Evolutionary conservation across 495 filamentous ascomycete species (phyloP).

Genomic region (Penicillium canariense): DNA sequence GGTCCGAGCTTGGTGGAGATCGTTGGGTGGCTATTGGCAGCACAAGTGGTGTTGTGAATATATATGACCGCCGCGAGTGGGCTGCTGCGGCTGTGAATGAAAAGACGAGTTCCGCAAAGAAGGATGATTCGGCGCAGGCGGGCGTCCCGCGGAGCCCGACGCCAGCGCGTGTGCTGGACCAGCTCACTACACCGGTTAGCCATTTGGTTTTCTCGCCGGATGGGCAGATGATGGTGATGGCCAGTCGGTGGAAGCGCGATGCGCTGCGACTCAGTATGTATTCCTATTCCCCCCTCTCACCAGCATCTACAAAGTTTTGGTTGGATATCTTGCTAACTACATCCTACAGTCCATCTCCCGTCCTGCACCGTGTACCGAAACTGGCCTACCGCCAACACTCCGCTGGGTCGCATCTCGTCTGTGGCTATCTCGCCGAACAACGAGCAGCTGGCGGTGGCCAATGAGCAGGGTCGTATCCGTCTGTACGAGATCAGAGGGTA

Average conservation of each 20-base stretch:
- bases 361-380: slow-evolving; percentile 92
- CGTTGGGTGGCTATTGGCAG: slow-evolving; percentile 86
- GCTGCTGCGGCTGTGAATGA: slow-evolving; percentile 36
- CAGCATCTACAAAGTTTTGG: neutral
- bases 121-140: slow-evolving; percentile 9
- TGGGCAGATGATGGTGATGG: slow-evolving; percentile 83
- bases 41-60: slow-evolving; percentile 80
- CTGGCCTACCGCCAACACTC: slow-evolving; percentile 91
- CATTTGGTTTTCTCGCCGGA: slow-evolving; percentile 78
- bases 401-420: slow-evolving; percentile 77
- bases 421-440: slow-evolving; percentile 72
- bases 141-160: slow-evolving; percentile 53
- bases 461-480: slow-evolving; percentile 80
- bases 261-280: slow-evolving; percentile 66
- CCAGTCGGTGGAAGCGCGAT: slow-evolving; percentile 81
- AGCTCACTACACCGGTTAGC: slow-evolving; percentile 80
- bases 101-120: slow-evolving; percentile 28
- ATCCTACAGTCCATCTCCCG: slow-evolving; percentile 70
- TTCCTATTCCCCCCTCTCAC: neutral
- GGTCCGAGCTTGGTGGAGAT: slow-evolving; percentile 66
- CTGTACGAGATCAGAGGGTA: slow-evolving; percentile 76
- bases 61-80: slow-evolving; percentile 81
- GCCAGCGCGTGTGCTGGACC: slow-evolving; percentile 70
- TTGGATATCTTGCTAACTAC: slow-evolving; percentile 13
- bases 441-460: slow-evolving; percentile 76